These are phyloP conservation scores for Hamigera avellanea DNA, from an alignment of 495 filamentous ascomycete genomes.

Conservation along the genomic window DNA sequence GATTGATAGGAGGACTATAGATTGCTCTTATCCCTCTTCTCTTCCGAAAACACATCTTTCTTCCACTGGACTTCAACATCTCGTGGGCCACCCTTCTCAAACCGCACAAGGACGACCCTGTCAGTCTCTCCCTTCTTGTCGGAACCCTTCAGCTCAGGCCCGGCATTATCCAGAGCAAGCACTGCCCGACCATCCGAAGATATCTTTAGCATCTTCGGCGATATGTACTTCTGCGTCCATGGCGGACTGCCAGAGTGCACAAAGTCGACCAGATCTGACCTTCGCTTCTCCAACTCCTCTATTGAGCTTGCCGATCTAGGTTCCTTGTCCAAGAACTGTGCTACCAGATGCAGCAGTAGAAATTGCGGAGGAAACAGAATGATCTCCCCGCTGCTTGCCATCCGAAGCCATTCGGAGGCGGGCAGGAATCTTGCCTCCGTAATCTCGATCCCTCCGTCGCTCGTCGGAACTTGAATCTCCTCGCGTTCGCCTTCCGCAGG, in stretches of 20 bases:
- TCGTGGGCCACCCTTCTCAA: constrained; percentile 43
- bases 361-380: constrained; percentile 87
- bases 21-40: constrained; percentile 13
- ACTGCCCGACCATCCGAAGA: constrained; percentile 48
- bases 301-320: constrained; percentile 19
- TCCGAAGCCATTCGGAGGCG: constrained; percentile 53
- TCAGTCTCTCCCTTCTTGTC: constrained; percentile 58
- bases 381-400: constrained; percentile 50
- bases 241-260: constrained; percentile 42
- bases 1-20: constrained; percentile 11
- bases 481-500: constrained; percentile 24
- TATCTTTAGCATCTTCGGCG: constrained; percentile 47
- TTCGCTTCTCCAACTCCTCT: constrained; percentile 33
- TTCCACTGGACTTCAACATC: constrained; percentile 43
- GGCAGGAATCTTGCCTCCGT: constrained; percentile 69
- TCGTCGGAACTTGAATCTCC: constrained; percentile 48
- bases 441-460: constrained; percentile 78
- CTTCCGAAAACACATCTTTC: constrained; percentile 33
- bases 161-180: constrained; percentile 58
- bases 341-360: constrained; percentile 58
- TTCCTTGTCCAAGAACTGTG: constrained; percentile 44
- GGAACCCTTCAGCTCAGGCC: constrained; percentile 52
- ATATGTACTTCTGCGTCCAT: constrained; percentile 73
- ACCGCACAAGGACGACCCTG: constrained; percentile 59
- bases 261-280: constrained; percentile 47